Percentiles rank a stretch among this genome's conserved stretches.
These are phyloP conservation scores for Saksenaea vasiformis DNA, from an alignment of 371 early-diverging fungal species.

Conservation along the genomic window DNA sequence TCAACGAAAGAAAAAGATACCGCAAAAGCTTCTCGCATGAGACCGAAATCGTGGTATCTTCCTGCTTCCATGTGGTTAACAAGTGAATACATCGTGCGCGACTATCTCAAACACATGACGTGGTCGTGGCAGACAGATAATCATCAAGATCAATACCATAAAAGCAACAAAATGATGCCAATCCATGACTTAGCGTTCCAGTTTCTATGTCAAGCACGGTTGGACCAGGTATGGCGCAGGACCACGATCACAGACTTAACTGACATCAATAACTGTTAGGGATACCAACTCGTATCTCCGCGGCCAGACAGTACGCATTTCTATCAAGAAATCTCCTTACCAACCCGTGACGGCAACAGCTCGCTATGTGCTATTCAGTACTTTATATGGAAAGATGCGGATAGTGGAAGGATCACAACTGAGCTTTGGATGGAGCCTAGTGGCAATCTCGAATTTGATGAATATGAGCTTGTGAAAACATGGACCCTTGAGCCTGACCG, in stretches of 20 bases:
- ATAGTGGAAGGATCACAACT: conserved; percentile 61
- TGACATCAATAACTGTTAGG: conserved; percentile 15
- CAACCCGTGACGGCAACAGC: conserved; percentile 9
- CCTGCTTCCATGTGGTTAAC: conserved; percentile 43
- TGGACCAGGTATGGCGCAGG: conserved; percentile 56
- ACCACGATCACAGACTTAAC: not conserved
- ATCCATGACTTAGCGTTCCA: conserved; percentile 74
- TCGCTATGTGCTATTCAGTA: conserved; percentile 66
- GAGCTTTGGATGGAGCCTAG: conserved; percentile 82
- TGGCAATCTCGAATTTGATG: conserved; percentile 27
- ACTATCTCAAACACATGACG: conserved; percentile 63
- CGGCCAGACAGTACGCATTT: conserved; percentile 65
- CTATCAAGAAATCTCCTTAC: conserved; percentile 60
- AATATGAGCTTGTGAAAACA: conserved; percentile 45
- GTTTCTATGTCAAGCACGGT: conserved; percentile 68
- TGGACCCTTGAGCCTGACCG: conserved; percentile 63
- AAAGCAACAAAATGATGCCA: conserved; percentile 59
- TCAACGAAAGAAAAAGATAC: not conserved
- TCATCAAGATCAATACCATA: conserved; percentile 49
- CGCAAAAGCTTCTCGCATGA: not conserved
- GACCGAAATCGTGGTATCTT: conserved; percentile 40
- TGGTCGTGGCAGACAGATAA: conserved; percentile 71
- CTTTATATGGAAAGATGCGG: conserved; percentile 65
- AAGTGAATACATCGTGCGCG: conserved; percentile 54
- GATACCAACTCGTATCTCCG: conserved; percentile 56